These are phyloP conservation scores for Vitis rotundifolia DNA, from an alignment of 164 flowering plant genomes.

Conservation along the genomic window DNA sequence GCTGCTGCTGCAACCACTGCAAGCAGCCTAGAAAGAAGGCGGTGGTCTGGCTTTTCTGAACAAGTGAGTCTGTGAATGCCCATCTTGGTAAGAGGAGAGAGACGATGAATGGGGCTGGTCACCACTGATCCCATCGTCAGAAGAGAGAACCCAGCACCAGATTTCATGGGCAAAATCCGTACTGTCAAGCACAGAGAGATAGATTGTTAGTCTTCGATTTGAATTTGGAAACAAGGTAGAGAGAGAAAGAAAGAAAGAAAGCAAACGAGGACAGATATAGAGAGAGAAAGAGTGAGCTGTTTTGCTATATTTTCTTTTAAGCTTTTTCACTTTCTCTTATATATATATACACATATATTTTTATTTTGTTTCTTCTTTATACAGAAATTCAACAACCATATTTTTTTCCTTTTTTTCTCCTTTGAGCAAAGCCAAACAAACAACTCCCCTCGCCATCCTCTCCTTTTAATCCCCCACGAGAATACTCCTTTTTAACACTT, in stretches of 20 bases:
- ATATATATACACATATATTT: no score
- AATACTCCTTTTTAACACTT: constrained; percentile 12
- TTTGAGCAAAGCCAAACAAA: constrained; percentile 16
- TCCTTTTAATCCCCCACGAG: constrained; percentile 13
- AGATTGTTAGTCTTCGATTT: constrained; percentile 1
- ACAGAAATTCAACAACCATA: constrained; percentile 29
- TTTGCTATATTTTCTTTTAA: background rate
- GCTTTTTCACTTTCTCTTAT: background rate
- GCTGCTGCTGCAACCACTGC: constrained; percentile 15
- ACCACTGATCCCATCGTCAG: background rate
- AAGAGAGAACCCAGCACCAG: background rate
- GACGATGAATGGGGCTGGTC: background rate
- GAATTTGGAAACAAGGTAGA: background rate
- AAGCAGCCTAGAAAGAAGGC: constrained; percentile 16
- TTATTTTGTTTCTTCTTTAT: constrained; percentile 15
- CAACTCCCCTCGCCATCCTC: no score
- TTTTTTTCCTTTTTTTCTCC: constrained; percentile 4
- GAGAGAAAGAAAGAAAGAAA: background rate
- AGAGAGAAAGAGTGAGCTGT: background rate
- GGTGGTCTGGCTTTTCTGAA: constrained; percentile 35
- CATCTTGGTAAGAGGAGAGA: background rate
- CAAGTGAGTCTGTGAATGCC: background rate
- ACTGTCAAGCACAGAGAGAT: background rate
- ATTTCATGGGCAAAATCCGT: constrained; percentile 7
- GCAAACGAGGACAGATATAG: background rate